Evolutionary conservation across 2,329 filamentous ascomycete species (phyloP).

Genomic region (Thelonectria olida): DNA sequence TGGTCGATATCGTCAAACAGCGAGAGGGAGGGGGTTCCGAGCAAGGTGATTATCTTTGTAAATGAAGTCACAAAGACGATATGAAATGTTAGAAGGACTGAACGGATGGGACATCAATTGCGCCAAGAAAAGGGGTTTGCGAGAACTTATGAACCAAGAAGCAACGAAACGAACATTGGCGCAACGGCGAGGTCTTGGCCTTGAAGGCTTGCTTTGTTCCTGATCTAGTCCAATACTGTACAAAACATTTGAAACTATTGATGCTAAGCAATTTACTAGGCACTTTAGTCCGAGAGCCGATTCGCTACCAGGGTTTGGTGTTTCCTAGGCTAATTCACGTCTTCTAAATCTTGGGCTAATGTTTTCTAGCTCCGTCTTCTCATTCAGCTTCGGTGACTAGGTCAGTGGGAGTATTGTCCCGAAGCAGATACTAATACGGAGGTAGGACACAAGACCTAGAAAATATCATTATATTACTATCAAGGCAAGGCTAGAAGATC

Average conservation of each 20-base stretch:
- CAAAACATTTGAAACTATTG: background rate
- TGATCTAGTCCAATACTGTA: background rate
- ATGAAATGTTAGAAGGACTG: background rate
- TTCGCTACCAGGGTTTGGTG: too few species aligned
- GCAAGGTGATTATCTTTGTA: too few species aligned
- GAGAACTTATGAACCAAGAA: background rate
- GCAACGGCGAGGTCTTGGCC: background rate
- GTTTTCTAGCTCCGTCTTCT: background rate
- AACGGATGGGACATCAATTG: background rate
- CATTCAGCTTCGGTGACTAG: background rate
- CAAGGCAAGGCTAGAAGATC: slow-evolving; percentile 14
- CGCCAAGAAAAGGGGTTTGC: background rate
- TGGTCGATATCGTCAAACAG: background rate
- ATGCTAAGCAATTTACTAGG: background rate
- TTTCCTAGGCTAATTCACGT: too few species aligned
- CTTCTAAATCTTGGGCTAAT: too few species aligned
- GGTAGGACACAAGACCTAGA: too few species aligned
- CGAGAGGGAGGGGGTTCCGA: background rate
- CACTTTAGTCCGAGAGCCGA: background rate
- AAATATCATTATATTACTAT: too few species aligned
- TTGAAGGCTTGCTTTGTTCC: background rate
- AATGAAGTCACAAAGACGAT: too few species aligned
- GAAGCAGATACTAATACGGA: too few species aligned
- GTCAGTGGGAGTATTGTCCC: too few species aligned
- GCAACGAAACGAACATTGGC: background rate